Percentiles rank a stretch among this genome's conserved stretches.
These are phyloP conservation scores for Chytriomyces sp. DNA, from an alignment of 192 early-diverging fungal genomes.

Conservation along the genomic window DNA sequence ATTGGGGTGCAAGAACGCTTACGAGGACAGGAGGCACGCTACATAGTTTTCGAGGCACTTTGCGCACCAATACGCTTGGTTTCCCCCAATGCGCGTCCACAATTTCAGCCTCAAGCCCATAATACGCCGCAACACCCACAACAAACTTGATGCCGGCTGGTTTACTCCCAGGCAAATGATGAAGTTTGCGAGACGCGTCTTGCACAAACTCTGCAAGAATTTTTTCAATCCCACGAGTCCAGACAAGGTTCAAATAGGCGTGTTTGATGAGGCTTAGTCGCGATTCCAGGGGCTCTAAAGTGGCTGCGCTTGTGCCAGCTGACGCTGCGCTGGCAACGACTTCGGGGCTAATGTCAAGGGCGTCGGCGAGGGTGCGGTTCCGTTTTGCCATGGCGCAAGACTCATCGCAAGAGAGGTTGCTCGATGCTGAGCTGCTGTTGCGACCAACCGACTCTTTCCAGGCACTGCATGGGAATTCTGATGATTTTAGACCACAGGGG, in stretches of 20 bases:
- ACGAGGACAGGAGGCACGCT: not conserved
- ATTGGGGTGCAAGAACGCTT: conserved; percentile 5
- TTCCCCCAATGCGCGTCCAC: conserved; percentile 73
- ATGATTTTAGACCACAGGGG: conserved; percentile 72
- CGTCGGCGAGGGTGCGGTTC: conserved; percentile 79
- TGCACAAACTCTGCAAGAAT: conserved; percentile 69
- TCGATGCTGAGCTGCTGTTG: conserved; percentile 42
- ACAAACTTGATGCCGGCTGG: conserved; percentile 69
- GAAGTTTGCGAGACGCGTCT: conserved; percentile 55
- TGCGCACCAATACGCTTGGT: conserved; percentile 69
- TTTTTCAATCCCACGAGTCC: conserved; percentile 73
- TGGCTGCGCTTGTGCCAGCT: not conserved
- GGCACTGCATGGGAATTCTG: conserved; percentile 72
- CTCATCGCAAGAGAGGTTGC: conserved; percentile 76
- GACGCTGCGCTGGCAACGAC: conserved; percentile 15
- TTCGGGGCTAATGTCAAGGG: conserved; percentile 60
- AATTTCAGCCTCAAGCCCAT: conserved; percentile 74
- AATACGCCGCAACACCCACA: conserved; percentile 74
- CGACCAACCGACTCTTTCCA: conserved; percentile 46
- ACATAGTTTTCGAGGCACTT: conserved; percentile 32
- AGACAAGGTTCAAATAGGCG: conserved; percentile 64
- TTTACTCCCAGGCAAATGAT: conserved; percentile 76
- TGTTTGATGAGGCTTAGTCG: conserved; percentile 62
- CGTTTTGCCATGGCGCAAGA: conserved; percentile 79
- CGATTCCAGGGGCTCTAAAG: conserved; percentile 61